Conservation (phyloP, 768 basidiomycete genomes). For the Suillus plorans region DNA sequence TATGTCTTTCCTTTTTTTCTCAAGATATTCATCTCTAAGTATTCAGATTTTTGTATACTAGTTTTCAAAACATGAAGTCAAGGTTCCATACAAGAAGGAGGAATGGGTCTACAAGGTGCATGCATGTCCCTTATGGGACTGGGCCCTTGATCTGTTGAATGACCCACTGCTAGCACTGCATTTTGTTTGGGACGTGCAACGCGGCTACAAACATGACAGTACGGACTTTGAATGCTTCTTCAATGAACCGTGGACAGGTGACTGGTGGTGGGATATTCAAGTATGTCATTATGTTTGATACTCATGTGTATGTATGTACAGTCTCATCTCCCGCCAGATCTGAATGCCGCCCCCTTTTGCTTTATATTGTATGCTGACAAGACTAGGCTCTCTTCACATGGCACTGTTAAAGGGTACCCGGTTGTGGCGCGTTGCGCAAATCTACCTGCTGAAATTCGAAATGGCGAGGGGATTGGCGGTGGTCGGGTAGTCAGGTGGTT, state of each 20-base stretch:
- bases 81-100: constrained; percentile 9
- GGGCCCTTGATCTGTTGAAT: constrained; percentile 8
- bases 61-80: constrained; percentile 2
- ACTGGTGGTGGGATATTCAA: constrained; percentile 37
- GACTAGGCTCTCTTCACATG: constrained; percentile 19
- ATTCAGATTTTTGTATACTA: background rate
- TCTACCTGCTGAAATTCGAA: constrained; percentile 11
- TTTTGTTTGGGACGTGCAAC: constrained; percentile 34
- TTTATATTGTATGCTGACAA: constrained; percentile 36
- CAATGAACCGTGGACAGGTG: constrained; percentile 38
- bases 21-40: background rate
- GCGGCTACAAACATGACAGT: constrained; percentile 27
- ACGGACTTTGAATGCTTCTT: constrained; percentile 25
- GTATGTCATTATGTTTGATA: constrained; percentile 18
- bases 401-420: constrained; percentile 18
- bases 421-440: constrained; percentile 17
- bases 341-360: constrained; percentile 17
- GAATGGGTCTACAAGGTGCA: background rate
- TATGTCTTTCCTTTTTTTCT: background rate
- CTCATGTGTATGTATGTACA: background rate
- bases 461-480: constrained; percentile 14
- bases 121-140: constrained; percentile 6
- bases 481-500: constrained; percentile 10
- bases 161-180: constrained; percentile 9
- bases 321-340: background rate